Conservation (phyloP, 2,329 filamentous ascomycete genomes). For the Neofusicoccum parvum region DNA sequence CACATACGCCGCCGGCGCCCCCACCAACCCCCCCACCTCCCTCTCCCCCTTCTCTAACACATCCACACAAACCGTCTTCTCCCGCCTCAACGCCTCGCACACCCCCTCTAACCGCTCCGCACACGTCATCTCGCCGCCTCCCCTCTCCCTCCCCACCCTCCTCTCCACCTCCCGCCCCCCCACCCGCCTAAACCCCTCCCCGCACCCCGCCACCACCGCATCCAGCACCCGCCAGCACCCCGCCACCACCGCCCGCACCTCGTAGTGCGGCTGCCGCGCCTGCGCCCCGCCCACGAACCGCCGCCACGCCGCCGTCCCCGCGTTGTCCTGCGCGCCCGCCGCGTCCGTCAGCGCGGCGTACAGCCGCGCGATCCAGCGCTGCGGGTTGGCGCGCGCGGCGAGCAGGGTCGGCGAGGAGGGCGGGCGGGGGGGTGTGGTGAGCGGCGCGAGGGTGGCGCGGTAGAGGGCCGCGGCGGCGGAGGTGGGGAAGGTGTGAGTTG, state of each 20-base stretch:
- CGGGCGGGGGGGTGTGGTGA: no score
- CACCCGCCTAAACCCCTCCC: not conserved
- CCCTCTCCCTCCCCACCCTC: not conserved
- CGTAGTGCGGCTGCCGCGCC: not conserved
- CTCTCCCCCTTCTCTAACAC: not conserved
- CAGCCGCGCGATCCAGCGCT: not conserved
- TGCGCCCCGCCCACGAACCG: not conserved
- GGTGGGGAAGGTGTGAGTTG: no score
- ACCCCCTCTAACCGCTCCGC: not conserved
- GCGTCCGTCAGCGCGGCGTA: not conserved
- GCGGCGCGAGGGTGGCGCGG: no score
- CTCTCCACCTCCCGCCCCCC: no score
- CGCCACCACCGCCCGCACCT: not conserved
- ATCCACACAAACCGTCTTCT: not conserved
- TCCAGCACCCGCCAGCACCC: not conserved
- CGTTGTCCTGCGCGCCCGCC: not conserved
- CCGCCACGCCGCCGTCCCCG: not conserved
- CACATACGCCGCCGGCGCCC: not conserved
- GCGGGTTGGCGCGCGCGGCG: not conserved
- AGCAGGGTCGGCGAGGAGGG: not conserved
- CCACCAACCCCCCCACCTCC: not conserved
- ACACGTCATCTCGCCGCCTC: not conserved
- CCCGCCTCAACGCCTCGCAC: not conserved
- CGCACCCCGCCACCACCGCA: not conserved
- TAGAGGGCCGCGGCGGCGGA: no score